These are phyloP conservation scores for Obba rivulosa DNA, from an alignment of 768 basidiomycete genomes.

Conservation along the genomic window DNA sequence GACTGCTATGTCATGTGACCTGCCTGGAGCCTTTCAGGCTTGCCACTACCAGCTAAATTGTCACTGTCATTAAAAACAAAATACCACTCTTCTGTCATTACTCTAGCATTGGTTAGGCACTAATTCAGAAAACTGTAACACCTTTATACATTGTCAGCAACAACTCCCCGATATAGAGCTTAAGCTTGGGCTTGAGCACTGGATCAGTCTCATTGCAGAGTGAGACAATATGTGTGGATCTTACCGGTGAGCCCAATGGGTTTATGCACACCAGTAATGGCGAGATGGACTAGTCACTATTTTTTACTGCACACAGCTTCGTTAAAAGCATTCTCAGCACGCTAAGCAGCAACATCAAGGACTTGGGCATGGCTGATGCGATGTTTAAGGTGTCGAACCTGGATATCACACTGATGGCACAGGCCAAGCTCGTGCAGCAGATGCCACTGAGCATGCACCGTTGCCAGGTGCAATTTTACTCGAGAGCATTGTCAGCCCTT, in stretches of 20 bases:
- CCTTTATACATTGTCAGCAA: slow-evolving; percentile 30
- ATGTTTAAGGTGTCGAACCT: slow-evolving; percentile 12
- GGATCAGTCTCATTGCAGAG: slow-evolving; percentile 15
- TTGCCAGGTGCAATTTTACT: slow-evolving; percentile 47
- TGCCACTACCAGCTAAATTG: too few species aligned
- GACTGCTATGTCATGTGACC: too few species aligned
- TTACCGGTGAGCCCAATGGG: slow-evolving; percentile 10
- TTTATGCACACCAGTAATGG: slow-evolving; percentile 9
- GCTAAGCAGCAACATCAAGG: slow-evolving; percentile 13
- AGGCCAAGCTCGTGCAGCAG: slow-evolving; percentile 4
- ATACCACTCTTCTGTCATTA: slow-evolving; percentile 45
- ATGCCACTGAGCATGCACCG: slow-evolving; percentile 14
- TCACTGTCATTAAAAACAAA: too few species aligned
- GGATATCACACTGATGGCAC: slow-evolving; percentile 13
- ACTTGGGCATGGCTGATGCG: slow-evolving; percentile 16
- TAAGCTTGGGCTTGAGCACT: slow-evolving; percentile 16
- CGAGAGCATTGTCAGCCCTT: slow-evolving; percentile 36
- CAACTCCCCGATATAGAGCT: too few species aligned
- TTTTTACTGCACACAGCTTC: slow-evolving; percentile 20
- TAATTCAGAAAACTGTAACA: slow-evolving; percentile 36
- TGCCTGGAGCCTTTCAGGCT: too few species aligned
- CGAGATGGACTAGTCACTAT: slow-evolving; percentile 12
- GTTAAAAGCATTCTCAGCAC: slow-evolving; percentile 19
- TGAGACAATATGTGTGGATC: slow-evolving; percentile 10
- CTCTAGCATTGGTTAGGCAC: slow-evolving; percentile 51